phyloP scores from a whole-genome alignment of 495 filamentous ascomycete species.

The Lasiosphaeria miniovina region DNA sequence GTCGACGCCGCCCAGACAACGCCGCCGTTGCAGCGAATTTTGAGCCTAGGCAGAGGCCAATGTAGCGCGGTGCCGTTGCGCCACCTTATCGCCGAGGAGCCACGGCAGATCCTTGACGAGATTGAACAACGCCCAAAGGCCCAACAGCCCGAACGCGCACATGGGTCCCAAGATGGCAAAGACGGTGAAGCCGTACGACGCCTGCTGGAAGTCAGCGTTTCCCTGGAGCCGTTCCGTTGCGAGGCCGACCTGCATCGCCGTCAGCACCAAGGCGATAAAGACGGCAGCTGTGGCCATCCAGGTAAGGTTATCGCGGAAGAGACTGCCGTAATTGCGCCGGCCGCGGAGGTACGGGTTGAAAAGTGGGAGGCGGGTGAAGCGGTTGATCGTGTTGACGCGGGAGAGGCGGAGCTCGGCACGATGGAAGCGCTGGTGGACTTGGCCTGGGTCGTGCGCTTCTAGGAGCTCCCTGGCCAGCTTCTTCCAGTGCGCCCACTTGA shows the following conservation, averaged over 20 bases:
- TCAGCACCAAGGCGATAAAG: constrained; percentile 53
- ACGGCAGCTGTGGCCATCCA: constrained; percentile 43
- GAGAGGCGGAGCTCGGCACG: constrained; percentile 10
- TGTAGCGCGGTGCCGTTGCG: no score
- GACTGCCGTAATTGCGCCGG: constrained; percentile 31
- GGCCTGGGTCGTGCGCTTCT: neutral
- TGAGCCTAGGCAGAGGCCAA: no score
- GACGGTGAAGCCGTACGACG: constrained; percentile 7
- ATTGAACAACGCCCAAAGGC: no score
- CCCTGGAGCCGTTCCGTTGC: constrained; percentile 1
- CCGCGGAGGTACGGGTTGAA: constrained; percentile 2
- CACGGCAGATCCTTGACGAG: no score
- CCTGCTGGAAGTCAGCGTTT: neutral
- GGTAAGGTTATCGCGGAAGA: constrained; percentile 50
- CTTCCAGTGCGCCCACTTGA: constrained; percentile 14
- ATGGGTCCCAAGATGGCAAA: constrained; percentile 7
- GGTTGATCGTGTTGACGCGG: constrained; percentile 6
- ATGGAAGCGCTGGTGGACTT: constrained; percentile 13
- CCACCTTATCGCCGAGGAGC: no score
- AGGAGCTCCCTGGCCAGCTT: constrained; percentile 14
- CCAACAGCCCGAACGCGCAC: no score
- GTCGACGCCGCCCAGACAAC: no score
- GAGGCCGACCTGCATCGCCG: constrained; percentile 62
- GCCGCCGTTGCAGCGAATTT: no score
- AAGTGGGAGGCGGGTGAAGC: constrained; percentile 1